phyloP scores from a whole-genome alignment of 192 early-diverging fungal species.

The Chytriomyces sp. region DNA sequence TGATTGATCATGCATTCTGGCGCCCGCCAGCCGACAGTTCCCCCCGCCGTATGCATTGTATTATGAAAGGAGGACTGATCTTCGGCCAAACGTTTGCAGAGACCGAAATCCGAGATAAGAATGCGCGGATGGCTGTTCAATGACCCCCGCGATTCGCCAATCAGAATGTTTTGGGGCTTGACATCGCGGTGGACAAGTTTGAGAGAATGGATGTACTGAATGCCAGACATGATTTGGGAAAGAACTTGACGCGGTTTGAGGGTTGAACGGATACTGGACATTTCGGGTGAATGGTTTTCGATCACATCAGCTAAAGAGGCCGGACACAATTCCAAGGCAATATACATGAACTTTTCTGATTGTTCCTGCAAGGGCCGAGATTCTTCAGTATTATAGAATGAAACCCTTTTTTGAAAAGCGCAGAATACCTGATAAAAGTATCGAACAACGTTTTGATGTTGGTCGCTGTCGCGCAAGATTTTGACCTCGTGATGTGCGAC shows the following conservation, averaged over 20 bases:
- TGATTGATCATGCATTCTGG: constrained; percentile 75
- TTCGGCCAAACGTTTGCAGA: constrained; percentile 91
- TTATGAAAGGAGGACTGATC: constrained; percentile 95
- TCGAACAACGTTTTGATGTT: constrained; percentile 95
- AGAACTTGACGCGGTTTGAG: constrained; percentile 73
- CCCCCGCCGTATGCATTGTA: constrained; percentile 73
- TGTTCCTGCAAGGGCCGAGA: constrained; percentile 60
- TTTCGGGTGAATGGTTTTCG: constrained; percentile 59
- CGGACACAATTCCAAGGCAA: constrained; percentile 93
- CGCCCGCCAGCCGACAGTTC: constrained; percentile 96
- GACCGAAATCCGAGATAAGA: constrained; percentile 95
- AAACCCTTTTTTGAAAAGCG: constrained; percentile 48
- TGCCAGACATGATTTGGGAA: constrained; percentile 82
- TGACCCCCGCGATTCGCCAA: constrained; percentile 55
- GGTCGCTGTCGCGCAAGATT: constrained; percentile 89
- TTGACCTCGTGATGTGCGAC: constrained; percentile 93
- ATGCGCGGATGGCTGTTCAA: constrained; percentile 65
- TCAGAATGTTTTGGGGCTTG: constrained; percentile 91
- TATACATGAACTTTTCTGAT: constrained; percentile 90
- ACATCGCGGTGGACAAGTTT: constrained; percentile 99
- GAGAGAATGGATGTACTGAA: constrained; percentile 87
- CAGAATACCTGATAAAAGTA: constrained; percentile 82
- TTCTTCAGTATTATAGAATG: background rate
- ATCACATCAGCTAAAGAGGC: constrained; percentile 89
- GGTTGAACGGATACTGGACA: constrained; percentile 43